These are phyloP conservation scores for Metarhizium robertsii DNA, from an alignment of 2,329 filamentous ascomycete genomes.

Conservation along the genomic window DNA sequence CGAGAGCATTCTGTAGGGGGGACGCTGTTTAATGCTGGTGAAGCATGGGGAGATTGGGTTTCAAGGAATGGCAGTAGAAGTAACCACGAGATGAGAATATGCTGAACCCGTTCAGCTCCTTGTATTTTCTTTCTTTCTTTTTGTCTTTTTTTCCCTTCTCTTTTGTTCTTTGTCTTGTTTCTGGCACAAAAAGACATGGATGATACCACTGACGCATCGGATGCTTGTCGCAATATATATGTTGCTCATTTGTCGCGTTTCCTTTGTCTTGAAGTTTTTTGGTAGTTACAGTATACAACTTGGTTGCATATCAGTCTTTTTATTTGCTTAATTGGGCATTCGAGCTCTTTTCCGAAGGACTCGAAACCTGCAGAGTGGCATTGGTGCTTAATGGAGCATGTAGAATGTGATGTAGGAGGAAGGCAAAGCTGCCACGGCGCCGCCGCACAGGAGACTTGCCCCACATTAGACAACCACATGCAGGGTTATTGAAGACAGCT, in stretches of 20 bases:
- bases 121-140: constrained; percentile 9
- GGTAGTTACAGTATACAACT: not conserved
- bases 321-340: not conserved
- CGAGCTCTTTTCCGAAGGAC: no score
- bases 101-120: not conserved
- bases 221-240: constrained; percentile 20
- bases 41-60: not conserved
- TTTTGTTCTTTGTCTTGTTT: constrained; percentile 15
- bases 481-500: no score
- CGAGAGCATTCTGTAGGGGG: not conserved
- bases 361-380: no score
- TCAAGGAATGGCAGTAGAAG: not conserved
- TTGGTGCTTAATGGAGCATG: no score
- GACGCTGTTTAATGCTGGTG: not conserved
- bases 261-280: constrained; percentile 11
- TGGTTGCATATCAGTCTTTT: not conserved
- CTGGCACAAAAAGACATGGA: constrained; percentile 26
- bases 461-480: not conserved
- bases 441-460: not conserved
- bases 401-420: no score
- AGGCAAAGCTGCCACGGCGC: no score
- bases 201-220: constrained; percentile 33
- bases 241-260: constrained; percentile 11
- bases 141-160: constrained; percentile 13
- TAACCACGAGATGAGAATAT: not conserved